Evolutionary conservation across 2,329 filamentous ascomycete genomes (phyloP).

Genomic region (Colletotrichum tanaceti): DNA sequence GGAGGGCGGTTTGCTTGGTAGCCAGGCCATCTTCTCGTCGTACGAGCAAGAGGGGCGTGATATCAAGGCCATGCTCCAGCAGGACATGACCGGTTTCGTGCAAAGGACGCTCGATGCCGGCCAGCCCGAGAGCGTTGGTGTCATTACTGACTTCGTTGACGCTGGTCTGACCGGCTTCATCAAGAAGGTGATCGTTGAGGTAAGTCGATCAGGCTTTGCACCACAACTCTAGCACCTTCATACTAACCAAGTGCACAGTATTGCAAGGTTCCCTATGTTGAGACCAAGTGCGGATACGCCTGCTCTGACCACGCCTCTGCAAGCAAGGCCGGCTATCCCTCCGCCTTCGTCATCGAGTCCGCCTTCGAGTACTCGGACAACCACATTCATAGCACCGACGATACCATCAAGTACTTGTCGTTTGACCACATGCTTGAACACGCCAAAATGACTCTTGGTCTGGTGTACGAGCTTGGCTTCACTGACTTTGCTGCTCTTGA

Average conservation of each 20-base stretch:
- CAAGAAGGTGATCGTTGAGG: conserved; percentile 83
- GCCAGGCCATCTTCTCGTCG: conserved; percentile 86
- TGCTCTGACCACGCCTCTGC: conserved; percentile 81
- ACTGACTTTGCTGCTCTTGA: conserved; percentile 70
- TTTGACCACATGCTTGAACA: conserved; percentile 96
- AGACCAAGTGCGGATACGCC: conserved; percentile 91
- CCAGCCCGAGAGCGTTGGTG: conserved; percentile 85
- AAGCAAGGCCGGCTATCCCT: conserved; percentile 79
- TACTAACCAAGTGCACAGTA: conserved; percentile 64
- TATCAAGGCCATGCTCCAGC: conserved; percentile 96
- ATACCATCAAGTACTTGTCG: conserved; percentile 76
- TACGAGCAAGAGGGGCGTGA: conserved; percentile 80
- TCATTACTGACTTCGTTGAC: conserved; percentile 94
- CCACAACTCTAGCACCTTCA: conserved; percentile 43
- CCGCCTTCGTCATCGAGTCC: conserved; percentile 81
- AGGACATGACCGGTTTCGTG: conserved; percentile 96
- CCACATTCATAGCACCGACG: conserved; percentile 77
- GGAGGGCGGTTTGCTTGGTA: conserved; percentile 87
- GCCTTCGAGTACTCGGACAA: conserved; percentile 74
- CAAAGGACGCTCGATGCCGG: conserved; percentile 86
- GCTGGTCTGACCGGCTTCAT: conserved; percentile 86
- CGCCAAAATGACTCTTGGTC: conserved; percentile 82
- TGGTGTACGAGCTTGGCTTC: conserved; percentile 87
- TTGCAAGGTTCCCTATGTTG: conserved; percentile 86
- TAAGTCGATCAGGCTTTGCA: conserved; percentile 46